phyloP scores from a whole-genome alignment of 2,329 filamentous ascomycete species.

The Xylaria sp. region DNA sequence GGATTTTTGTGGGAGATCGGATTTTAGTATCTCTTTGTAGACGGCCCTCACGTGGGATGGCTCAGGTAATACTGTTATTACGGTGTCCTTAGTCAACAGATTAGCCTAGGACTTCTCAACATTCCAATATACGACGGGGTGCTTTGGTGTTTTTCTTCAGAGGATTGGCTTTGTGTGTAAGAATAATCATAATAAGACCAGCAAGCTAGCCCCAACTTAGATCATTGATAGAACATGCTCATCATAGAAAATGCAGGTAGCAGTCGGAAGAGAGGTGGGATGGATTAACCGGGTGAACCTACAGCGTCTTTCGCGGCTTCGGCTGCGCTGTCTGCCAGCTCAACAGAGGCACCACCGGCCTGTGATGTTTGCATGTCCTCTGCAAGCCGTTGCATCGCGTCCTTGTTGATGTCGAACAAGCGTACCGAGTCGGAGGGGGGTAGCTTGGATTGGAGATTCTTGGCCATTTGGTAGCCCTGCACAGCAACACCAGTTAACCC shows the following conservation, averaged over 20 bases:
- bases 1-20: slow-evolving; percentile 62
- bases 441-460: slow-evolving; percentile 69
- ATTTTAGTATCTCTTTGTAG: slow-evolving; percentile 78
- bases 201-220: slow-evolving; percentile 75
- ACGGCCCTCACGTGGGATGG: slow-evolving; percentile 88
- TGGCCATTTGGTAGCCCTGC: slow-evolving; percentile 72
- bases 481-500: slow-evolving; percentile 23
- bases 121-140: slow-evolving; percentile 22
- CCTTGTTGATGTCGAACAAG: slow-evolving; percentile 68
- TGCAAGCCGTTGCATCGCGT: slow-evolving; percentile 59
- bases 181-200: slow-evolving; percentile 71
- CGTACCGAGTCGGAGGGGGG: slow-evolving; percentile 61
- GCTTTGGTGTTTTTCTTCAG: slow-evolving; percentile 59
- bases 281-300: slow-evolving; percentile 45
- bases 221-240: slow-evolving; percentile 67
- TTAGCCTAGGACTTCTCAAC: slow-evolving; percentile 28
- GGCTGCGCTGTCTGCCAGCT: slow-evolving; percentile 57
- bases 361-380: slow-evolving; percentile 58
- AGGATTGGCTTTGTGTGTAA: slow-evolving; percentile 77
- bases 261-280: slow-evolving; percentile 33
- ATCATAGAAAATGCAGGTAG: slow-evolving; percentile 48
- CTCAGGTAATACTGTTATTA: slow-evolving; percentile 90
- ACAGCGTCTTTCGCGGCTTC: slow-evolving; percentile 66
- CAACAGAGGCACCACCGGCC: slow-evolving; percentile 59
- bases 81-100: slow-evolving; percentile 72